These are phyloP conservation scores for Pyracantha coccinea DNA, from an alignment of 331 rosid genomes.

Conservation along the genomic window DNA sequence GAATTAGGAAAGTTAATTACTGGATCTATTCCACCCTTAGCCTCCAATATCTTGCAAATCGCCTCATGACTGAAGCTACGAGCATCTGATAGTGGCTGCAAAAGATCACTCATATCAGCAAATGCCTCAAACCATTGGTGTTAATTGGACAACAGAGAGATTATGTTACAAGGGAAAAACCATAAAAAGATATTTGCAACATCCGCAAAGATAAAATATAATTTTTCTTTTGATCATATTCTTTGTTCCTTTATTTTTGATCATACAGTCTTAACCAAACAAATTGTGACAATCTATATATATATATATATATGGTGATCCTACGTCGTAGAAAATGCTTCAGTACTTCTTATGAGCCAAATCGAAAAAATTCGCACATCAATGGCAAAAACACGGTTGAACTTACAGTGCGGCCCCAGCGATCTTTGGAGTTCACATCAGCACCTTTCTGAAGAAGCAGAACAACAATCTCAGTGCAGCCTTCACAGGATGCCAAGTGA, in stretches of 20 bases:
- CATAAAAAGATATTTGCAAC: too few relatives aligned
- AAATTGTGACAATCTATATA: too few relatives aligned
- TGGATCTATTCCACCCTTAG: slow-evolving; percentile 24
- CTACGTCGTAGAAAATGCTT: neutral
- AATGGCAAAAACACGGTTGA: neutral
- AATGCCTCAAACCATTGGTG: neutral
- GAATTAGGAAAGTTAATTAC: slow-evolving; percentile 5
- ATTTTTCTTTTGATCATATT: too few relatives aligned
- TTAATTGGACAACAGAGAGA: neutral
- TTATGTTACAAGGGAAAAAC: too few relatives aligned
- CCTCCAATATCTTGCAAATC: slow-evolving; percentile 17
- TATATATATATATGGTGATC: too few relatives aligned
- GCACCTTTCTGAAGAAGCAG: slow-evolving; percentile 25
- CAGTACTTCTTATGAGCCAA: neutral
- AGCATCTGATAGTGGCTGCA: slow-evolving; percentile 26
- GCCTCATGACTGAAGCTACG: slow-evolving; percentile 12
- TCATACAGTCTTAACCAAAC: too few relatives aligned
- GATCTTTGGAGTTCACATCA: slow-evolving; percentile 17
- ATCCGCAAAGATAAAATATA: too few relatives aligned
- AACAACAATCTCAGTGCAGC: slow-evolving; percentile 15
- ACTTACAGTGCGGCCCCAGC: slow-evolving; percentile 27
- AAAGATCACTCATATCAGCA: neutral
- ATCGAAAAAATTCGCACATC: neutral
- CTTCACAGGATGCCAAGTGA: slow-evolving; percentile 26
- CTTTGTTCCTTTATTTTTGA: too few relatives aligned